Percentiles rank a stretch among this genome's conserved stretches.
Conservation (phyloP, 1,139 yeast genomes). For the Zhuliangozyma blackwelliae region DNA sequence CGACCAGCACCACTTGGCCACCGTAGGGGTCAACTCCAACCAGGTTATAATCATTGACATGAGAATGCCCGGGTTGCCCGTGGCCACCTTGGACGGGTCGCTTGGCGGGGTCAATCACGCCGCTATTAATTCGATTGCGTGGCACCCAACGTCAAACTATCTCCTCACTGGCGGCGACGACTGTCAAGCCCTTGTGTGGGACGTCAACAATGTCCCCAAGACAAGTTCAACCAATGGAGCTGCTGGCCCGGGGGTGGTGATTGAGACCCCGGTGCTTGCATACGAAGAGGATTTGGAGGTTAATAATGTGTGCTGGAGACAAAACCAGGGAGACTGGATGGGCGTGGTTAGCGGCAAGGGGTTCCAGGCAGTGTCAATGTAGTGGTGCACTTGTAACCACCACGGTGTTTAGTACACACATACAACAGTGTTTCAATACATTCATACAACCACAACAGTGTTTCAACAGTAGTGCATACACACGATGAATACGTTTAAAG, state of each 20-base stretch:
- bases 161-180: constrained; percentile 84
- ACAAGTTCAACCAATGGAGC: background rate
- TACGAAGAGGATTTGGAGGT: constrained; percentile 64
- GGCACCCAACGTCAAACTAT: constrained; percentile 77
- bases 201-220: constrained; percentile 40
- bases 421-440: too few relatives aligned
- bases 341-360: constrained; percentile 79
- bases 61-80: constrained; percentile 84
- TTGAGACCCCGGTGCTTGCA: constrained; percentile 47
- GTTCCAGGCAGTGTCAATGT: constrained; percentile 63
- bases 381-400: too few relatives aligned
- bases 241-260: constrained; percentile 11
- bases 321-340: constrained; percentile 65
- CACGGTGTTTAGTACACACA: too few relatives aligned
- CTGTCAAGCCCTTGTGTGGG: constrained; percentile 88
- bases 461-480: too few relatives aligned
- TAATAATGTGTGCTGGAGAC: constrained; percentile 74
- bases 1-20: constrained; percentile 76
- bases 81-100: constrained; percentile 66
- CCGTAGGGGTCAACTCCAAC: constrained; percentile 69
- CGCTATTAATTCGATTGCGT: constrained; percentile 63
- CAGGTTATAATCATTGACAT: constrained; percentile 72
- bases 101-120: constrained; percentile 43
- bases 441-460: too few relatives aligned
- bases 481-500: too few relatives aligned